phyloP scores from a whole-genome alignment of 495 filamentous ascomycete species.

The Talaromyces proteolyticus region DNA sequence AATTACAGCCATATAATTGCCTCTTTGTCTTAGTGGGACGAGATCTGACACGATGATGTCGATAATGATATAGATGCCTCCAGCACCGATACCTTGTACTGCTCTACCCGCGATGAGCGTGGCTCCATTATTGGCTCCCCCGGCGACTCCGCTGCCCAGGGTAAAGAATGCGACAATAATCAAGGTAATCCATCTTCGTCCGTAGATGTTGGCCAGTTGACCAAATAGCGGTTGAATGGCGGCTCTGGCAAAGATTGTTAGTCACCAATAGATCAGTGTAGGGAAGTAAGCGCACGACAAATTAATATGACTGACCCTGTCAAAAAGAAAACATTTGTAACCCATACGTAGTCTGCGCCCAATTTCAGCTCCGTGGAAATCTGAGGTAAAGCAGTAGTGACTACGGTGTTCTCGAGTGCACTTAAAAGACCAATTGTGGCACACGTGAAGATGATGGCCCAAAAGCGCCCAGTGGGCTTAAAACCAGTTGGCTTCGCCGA shows the following conservation, averaged over 20 bases:
- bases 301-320: slow-evolving; percentile 4
- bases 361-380: slow-evolving; percentile 22
- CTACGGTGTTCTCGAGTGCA: slow-evolving; percentile 30
- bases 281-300: neutral
- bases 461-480: neutral
- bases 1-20: slow-evolving; percentile 24
- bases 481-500: neutral
- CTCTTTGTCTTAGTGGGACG: slow-evolving; percentile 29
- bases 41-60: slow-evolving; percentile 33
- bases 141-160: slow-evolving; percentile 38
- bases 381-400: slow-evolving; percentile 30
- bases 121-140: slow-evolving; percentile 8
- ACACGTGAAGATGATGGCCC: neutral
- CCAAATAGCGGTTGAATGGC: slow-evolving; percentile 25
- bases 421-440: slow-evolving; percentile 4
- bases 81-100: slow-evolving; percentile 13
- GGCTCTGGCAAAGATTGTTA: neutral
- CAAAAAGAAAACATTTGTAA: slow-evolving; percentile 28
- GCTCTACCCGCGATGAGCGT: slow-evolving; percentile 13
- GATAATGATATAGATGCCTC: slow-evolving; percentile 17
- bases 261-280: neutral
- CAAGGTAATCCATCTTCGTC: slow-evolving; percentile 39
- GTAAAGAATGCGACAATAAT: slow-evolving; percentile 31
- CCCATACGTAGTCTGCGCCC: slow-evolving; percentile 28
- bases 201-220: slow-evolving; percentile 46